These are phyloP conservation scores for Lachnellula cervina DNA, from an alignment of 2,329 filamentous ascomycete species.

Conservation along the genomic window DNA sequence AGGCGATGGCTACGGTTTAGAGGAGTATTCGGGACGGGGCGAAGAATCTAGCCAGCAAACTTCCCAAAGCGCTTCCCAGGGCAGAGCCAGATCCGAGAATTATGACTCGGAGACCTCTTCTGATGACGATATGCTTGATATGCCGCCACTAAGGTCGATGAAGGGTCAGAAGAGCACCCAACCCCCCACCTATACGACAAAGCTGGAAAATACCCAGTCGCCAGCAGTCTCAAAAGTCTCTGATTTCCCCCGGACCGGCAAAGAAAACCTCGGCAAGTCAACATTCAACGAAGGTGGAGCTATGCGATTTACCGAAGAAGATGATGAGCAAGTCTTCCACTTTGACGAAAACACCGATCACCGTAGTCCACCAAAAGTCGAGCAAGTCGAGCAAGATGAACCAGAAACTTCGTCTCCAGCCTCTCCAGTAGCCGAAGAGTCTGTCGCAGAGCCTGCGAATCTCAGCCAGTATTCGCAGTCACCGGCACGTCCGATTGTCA, in stretches of 20 bases:
- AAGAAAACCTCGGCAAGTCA: background rate
- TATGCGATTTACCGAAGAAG: constrained; percentile 17
- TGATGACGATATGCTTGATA: constrained; percentile 25
- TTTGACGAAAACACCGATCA: constrained; percentile 22
- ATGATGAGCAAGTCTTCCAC: constrained; percentile 24
- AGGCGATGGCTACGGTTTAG: background rate
- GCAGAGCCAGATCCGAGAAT: background rate
- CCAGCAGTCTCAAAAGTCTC: constrained; percentile 6
- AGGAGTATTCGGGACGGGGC: background rate
- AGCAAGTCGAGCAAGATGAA: constrained; percentile 14
- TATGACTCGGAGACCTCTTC: constrained; percentile 8
- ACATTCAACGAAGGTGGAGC: constrained; percentile 6
- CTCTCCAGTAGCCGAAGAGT: constrained; percentile 2
- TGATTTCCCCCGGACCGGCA: background rate
- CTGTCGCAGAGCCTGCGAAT: constrained; percentile 1
- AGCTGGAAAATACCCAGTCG: background rate
- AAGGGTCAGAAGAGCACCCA: constrained; percentile 11
- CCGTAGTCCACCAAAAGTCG: constrained; percentile 6
- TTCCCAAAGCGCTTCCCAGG: background rate
- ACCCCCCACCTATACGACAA: constrained; percentile 11
- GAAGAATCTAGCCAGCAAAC: background rate
- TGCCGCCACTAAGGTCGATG: constrained; percentile 16
- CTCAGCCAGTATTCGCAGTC: constrained; percentile 16
- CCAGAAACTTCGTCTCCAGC: constrained; percentile 3
- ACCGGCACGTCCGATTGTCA: constrained; percentile 16